phyloP scores from a whole-genome alignment of 192 early-diverging fungal species.

The Podila clonocystis region DNA sequence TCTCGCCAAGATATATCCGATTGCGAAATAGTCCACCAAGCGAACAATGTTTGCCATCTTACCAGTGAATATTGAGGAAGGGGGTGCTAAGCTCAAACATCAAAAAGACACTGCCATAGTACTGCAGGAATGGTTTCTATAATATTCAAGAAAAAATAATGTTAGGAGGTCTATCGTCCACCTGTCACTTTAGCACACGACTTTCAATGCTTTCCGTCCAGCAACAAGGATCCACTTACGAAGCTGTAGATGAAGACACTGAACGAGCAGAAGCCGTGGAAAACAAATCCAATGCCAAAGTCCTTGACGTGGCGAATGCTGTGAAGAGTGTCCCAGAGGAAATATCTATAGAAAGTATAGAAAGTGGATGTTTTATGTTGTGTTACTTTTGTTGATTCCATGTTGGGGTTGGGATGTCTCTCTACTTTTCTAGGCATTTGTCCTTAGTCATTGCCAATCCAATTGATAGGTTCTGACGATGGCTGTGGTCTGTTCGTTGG shows the following conservation, averaged over 20 bases:
- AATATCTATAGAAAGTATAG: constrained; percentile 72
- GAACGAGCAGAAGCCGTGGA: constrained; percentile 84
- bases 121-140: constrained; percentile 84
- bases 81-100: constrained; percentile 93
- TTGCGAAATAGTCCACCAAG: neutral
- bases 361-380: neutral
- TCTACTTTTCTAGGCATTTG: neutral
- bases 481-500: no score
- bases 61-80: constrained; percentile 94
- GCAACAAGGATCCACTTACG: constrained; percentile 56
- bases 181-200: no score
- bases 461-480: neutral
- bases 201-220: neutral
- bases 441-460: constrained; percentile 17
- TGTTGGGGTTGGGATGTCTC: no score
- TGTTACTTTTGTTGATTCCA: neutral
- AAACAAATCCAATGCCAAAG: constrained; percentile 81
- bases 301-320: constrained; percentile 72
- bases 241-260: constrained; percentile 78
- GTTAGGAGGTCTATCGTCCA: neutral
- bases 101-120: constrained; percentile 88
- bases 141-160: neutral
- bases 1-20: neutral
- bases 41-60: constrained; percentile 48
- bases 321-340: constrained; percentile 89